Conservation (phyloP, 192 early-diverging fungal species). For the Phlyctochytrium arcticum region DNA sequence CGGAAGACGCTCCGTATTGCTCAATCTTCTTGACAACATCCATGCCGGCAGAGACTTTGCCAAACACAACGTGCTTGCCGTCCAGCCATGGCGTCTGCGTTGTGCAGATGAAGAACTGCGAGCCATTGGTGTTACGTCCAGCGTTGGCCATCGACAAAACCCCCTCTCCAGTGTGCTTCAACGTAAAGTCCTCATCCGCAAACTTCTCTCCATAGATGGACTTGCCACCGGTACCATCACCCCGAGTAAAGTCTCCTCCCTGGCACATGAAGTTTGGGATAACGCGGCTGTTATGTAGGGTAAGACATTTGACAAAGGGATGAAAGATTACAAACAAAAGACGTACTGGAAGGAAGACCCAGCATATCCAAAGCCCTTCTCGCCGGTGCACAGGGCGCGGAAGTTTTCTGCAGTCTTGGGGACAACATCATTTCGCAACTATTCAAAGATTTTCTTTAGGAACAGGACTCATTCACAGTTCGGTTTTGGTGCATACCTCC, state of each 20-base stretch:
- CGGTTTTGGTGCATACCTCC: conserved; percentile 34
- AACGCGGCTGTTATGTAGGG: too few species aligned
- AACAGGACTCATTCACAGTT: too few species aligned
- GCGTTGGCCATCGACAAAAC: conserved; percentile 58
- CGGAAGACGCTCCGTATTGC: conserved; percentile 49
- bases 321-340: too few species aligned
- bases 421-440: conserved; percentile 34
- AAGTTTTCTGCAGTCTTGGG: conserved; percentile 89
- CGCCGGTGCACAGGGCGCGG: conserved; percentile 93
- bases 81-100: conserved; percentile 34
- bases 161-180: conserved; percentile 68
- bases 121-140: conserved; percentile 65
- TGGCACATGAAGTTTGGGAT: conserved; percentile 54
- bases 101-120: conserved; percentile 94
- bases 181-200: conserved; percentile 82
- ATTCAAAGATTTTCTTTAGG: background rate
- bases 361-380: conserved; percentile 83
- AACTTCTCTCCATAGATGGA: conserved; percentile 82
- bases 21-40: conserved; percentile 75
- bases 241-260: conserved; percentile 81
- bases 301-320: too few species aligned
- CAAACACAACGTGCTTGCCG: conserved; percentile 53
- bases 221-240: conserved; percentile 86
- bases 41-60: conserved; percentile 45
- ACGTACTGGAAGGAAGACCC: conserved; percentile 75